Evolutionary conservation across 1,284 basidiomycete species (phyloP).

Genomic region (Apiotrichum gamsii): DNA sequence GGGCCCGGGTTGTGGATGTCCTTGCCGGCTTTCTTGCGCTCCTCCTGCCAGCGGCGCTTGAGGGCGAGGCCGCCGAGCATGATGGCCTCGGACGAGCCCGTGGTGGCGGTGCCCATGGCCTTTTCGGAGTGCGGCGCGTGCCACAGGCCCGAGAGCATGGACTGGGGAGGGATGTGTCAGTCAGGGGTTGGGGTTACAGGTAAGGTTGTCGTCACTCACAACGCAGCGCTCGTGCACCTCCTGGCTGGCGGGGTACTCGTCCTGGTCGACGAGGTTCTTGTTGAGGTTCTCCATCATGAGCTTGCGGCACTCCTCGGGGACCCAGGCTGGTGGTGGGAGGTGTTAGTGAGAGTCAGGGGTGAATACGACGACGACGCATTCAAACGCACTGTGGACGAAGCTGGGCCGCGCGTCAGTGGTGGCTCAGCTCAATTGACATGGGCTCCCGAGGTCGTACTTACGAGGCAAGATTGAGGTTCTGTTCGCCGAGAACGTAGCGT

Average conservation of each 20-base stretch:
- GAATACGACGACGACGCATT: too few species aligned
- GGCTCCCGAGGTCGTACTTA: too few species aligned
- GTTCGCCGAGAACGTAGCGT: too few species aligned
- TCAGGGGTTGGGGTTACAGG: background rate
- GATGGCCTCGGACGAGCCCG: constrained; percentile 85
- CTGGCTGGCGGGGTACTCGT: constrained; percentile 78
- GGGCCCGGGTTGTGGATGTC: constrained; percentile 74
- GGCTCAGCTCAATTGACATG: too few species aligned
- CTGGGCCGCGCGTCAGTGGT: too few species aligned
- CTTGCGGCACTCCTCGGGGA: constrained; percentile 60
- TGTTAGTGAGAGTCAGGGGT: too few species aligned
- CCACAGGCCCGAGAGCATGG: constrained; percentile 89
- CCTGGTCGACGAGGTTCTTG: constrained; percentile 85
- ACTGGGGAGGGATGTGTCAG: constrained; percentile 38
- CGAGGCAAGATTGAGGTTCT: constrained; percentile 69
- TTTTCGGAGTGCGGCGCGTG: constrained; percentile 67
- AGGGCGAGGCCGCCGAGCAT: constrained; percentile 90
- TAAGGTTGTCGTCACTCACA: constrained; percentile 14
- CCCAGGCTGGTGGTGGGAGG: too few species aligned
- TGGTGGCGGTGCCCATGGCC: constrained; percentile 86
- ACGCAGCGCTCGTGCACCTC: constrained; percentile 69
- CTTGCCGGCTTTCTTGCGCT: constrained; percentile 77
- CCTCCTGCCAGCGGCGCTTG: constrained; percentile 90
- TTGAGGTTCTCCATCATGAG: constrained; percentile 76
- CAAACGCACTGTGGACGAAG: constrained; percentile 64